Conservation (phyloP, 1,284 basidiomycete genomes). For the Ganoderma multipileum region DNA sequence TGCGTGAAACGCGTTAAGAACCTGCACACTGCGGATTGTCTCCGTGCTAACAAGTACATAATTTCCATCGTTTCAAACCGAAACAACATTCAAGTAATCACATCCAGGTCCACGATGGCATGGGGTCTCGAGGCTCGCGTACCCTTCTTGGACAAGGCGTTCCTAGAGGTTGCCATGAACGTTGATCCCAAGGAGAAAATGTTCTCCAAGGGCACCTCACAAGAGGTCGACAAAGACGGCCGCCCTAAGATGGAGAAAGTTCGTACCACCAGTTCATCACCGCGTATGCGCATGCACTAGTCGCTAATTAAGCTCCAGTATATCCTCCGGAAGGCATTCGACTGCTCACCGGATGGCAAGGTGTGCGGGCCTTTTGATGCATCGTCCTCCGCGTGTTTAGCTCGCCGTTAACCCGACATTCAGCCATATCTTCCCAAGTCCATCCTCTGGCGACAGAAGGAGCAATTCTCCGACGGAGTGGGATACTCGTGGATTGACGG, state of each 20-base stretch:
- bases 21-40: conserved; percentile 96
- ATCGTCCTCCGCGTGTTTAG: background rate
- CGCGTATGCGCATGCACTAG: background rate
- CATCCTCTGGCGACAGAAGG: conserved; percentile 99
- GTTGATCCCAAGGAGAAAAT: conserved; percentile 89
- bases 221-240: conserved; percentile 86
- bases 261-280: conserved; percentile 14
- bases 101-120: conserved; percentile 92
- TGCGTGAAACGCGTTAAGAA: conserved; percentile 96
- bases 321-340: conserved; percentile 97
- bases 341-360: conserved; percentile 86
- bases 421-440: conserved; percentile 93
- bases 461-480: conserved; percentile 99
- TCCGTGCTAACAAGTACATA: conserved; percentile 95
- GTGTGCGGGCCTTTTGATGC: conserved; percentile 42
- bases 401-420: conserved; percentile 12
- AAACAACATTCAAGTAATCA: conserved; percentile 1
- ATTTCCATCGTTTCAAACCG: background rate
- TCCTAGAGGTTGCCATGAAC: conserved; percentile 95
- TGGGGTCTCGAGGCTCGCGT: conserved; percentile 99
- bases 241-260: conserved; percentile 95
- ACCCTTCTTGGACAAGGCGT: conserved; percentile 97
- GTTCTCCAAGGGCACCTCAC: conserved; percentile 85
- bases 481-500: conserved; percentile 99
- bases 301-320: conserved; percentile 60